phyloP scores from a whole-genome alignment of 306 rosid species.

The Canavalia ensiformis region DNA sequence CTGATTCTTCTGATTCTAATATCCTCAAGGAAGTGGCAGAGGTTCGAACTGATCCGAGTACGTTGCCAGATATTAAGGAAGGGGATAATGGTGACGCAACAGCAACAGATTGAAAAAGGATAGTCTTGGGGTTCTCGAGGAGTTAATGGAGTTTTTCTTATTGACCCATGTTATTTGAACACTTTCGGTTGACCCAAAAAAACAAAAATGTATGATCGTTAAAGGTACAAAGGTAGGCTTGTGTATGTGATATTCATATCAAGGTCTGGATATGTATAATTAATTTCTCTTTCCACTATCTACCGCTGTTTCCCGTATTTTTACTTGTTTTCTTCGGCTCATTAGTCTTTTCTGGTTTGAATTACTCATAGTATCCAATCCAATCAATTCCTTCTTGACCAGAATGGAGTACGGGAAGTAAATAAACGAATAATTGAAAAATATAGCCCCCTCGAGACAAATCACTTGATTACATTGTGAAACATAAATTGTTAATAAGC shows the following conservation, averaged over 20 bases:
- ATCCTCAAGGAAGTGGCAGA: constrained; percentile 56
- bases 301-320: background rate
- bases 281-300: constrained; percentile 38
- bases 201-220: constrained; percentile 17
- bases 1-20: constrained; percentile 68
- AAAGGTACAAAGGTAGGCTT: constrained; percentile 53
- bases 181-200: constrained; percentile 35
- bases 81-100: constrained; percentile 59
- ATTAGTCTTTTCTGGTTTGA: background rate
- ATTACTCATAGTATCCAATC: background rate
- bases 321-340: background rate
- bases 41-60: constrained; percentile 62
- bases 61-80: constrained; percentile 62
- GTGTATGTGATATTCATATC: constrained; percentile 38
- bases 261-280: constrained; percentile 51
- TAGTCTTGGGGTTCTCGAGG: constrained; percentile 21
- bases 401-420: background rate
- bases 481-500: too few relatives aligned
- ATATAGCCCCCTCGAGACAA: too few relatives aligned
- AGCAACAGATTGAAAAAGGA: constrained; percentile 62
- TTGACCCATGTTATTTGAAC: constrained; percentile 28
- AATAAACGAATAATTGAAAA: background rate
- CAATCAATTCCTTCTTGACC: background rate
- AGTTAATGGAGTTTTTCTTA: constrained; percentile 41
- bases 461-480: too few relatives aligned